Conservation (phyloP, 805 yeast species). For the Cyberlindnera misumaiensis region DNA sequence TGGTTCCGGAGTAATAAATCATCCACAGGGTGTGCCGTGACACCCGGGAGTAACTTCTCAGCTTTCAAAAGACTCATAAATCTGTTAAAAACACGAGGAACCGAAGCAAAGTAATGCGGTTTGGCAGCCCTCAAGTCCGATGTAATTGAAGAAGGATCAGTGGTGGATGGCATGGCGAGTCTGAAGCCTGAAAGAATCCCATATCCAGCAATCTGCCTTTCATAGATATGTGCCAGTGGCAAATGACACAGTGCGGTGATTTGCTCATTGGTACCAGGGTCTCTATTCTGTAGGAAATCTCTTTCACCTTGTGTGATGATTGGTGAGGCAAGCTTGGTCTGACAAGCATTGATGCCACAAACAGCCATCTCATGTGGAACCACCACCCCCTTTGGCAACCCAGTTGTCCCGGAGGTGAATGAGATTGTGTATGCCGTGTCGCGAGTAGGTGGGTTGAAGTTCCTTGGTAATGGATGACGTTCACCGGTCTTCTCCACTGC, state of each 20-base stretch:
- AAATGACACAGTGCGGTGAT: conserved; percentile 33
- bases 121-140: conserved; percentile 48
- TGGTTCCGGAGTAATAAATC: conserved; percentile 17
- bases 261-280: conserved; percentile 22
- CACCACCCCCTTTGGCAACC: conserved; percentile 66
- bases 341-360: conserved; percentile 38
- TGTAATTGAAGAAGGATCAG: conserved; percentile 45
- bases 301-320: conserved; percentile 11
- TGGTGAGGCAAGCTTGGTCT: conserved; percentile 23
- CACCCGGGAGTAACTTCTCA: conserved; percentile 2
- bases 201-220: conserved; percentile 35
- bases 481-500: conserved; percentile 38
- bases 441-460: conserved; percentile 40
- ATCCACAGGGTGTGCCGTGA: not conserved
- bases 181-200: conserved; percentile 38
- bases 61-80: conserved; percentile 31
- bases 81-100: conserved; percentile 57
- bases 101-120: conserved; percentile 47
- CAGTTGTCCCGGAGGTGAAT: conserved; percentile 74
- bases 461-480: conserved; percentile 34
- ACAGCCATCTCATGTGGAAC: conserved; percentile 43
- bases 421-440: conserved; percentile 53
- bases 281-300: conserved; percentile 11
- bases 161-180: conserved; percentile 27
- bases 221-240: conserved; percentile 55